A percentile compares a stretch with the other conserved stretches of the same genome.
These are phyloP conservation scores for Artemisia princeps DNA, from an alignment of 140 eudicot species.

Conservation along the genomic window DNA sequence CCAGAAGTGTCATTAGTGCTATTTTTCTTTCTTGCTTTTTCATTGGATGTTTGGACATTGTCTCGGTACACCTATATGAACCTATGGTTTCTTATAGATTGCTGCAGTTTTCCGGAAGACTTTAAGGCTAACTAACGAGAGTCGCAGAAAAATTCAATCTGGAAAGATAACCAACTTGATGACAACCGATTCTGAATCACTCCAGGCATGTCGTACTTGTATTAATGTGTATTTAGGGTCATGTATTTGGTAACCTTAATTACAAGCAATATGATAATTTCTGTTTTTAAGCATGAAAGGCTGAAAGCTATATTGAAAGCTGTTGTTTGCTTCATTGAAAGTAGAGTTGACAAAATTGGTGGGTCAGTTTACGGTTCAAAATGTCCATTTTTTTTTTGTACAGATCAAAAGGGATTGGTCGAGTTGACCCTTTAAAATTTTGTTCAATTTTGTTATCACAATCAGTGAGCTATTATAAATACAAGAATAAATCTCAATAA, in stretches of 20 bases:
- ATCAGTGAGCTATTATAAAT: not conserved
- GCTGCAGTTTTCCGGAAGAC: constrained; percentile 94
- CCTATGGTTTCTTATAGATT: constrained; percentile 41
- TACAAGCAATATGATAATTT: not conserved
- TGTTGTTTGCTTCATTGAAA: constrained; percentile 1
- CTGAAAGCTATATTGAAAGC: constrained; percentile 2
- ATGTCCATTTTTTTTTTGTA: not conserved
- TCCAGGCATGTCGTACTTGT: constrained; percentile 54
- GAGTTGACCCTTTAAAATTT: not conserved
- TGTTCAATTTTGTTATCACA: not conserved
- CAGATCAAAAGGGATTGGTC: not conserved
- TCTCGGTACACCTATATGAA: constrained; percentile 18
- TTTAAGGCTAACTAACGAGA: constrained; percentile 75
- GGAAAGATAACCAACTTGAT: constrained; percentile 90
- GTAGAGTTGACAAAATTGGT: not conserved
- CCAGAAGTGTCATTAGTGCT: constrained; percentile 13
- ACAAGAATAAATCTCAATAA: constrained; percentile 4
- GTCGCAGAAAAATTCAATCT: constrained; percentile 72
- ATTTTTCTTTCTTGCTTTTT: not conserved
- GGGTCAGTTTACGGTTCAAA: not conserved
- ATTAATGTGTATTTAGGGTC: not conserved
- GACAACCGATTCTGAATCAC: constrained; percentile 90
- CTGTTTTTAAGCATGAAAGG: constrained; percentile 8
- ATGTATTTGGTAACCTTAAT: not conserved
- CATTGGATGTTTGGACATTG: constrained; percentile 5